These are phyloP conservation scores for Mycena filopes DNA, from an alignment of 768 basidiomycete genomes.

Conservation along the genomic window DNA sequence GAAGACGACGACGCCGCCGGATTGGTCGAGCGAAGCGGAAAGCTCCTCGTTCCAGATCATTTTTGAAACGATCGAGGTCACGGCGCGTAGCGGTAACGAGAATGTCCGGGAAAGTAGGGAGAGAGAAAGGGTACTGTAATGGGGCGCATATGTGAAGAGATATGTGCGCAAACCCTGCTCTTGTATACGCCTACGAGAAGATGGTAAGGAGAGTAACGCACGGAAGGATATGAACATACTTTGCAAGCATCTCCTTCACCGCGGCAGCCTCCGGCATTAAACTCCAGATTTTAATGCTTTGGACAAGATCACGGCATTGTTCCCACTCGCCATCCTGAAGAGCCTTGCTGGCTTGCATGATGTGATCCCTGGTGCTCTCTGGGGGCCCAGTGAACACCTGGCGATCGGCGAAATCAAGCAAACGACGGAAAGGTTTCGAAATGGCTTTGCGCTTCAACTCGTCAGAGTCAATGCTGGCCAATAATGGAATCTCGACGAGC, in stretches of 20 bases:
- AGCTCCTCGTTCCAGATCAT: slow-evolving; percentile 99
- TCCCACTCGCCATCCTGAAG: slow-evolving; percentile 98
- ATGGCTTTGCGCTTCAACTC: slow-evolving; percentile 93
- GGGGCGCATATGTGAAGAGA: slow-evolving; percentile 96
- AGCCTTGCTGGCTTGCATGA: slow-evolving; percentile 99
- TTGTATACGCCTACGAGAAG: slow-evolving; percentile 85
- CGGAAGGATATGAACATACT: slow-evolving; percentile 59
- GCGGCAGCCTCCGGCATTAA: slow-evolving; percentile 89
- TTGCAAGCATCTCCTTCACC: slow-evolving; percentile 95
- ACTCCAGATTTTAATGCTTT: slow-evolving; percentile 98
- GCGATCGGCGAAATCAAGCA: slow-evolving; percentile 96
- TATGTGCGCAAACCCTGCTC: slow-evolving; percentile 97
- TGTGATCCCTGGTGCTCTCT: slow-evolving; percentile 98
- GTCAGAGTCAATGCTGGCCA: slow-evolving; percentile 95
- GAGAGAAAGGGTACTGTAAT: slow-evolving; percentile 92
- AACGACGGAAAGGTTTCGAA: slow-evolving; percentile 95
- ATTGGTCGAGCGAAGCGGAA: slow-evolving; percentile 91
- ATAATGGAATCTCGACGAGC: slow-evolving; percentile 95
- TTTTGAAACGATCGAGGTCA: slow-evolving; percentile 93
- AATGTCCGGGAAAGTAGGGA: slow-evolving; percentile 89
- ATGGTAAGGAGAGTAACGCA: slow-evolving; percentile 25
- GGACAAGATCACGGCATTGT: slow-evolving; percentile 90
- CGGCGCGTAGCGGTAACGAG: slow-evolving; percentile 79
- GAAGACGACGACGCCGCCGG: slow-evolving; percentile 90
- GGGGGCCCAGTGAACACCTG: slow-evolving; percentile 98